Evolutionary conservation across 495 filamentous ascomycete species (phyloP).

Genomic region (Penicillium soppii): DNA sequence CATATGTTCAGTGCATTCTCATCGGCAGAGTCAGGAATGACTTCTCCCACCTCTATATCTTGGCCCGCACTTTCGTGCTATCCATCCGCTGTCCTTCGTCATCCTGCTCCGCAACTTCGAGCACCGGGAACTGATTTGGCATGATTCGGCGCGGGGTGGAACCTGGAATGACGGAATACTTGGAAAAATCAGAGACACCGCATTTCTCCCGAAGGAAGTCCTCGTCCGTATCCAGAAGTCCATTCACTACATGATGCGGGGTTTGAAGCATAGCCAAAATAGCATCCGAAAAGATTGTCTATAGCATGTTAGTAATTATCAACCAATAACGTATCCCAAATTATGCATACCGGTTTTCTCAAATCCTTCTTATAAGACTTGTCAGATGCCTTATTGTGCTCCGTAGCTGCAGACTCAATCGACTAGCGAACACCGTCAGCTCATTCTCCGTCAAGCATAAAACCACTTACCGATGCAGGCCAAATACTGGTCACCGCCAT

Average conservation of each 20-base stretch:
- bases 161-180: slow-evolving; percentile 69
- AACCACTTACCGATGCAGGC: slow-evolving; percentile 65
- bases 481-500: slow-evolving; percentile 84
- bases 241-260: slow-evolving; percentile 62
- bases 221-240: slow-evolving; percentile 72
- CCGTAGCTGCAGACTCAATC: slow-evolving; percentile 74
- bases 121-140: slow-evolving; percentile 67
- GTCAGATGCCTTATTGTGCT: slow-evolving; percentile 34
- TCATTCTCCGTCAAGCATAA: neutral
- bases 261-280: slow-evolving; percentile 71
- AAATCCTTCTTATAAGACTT: slow-evolving; percentile 52
- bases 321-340: neutral
- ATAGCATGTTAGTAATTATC: neutral
- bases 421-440: slow-evolving; percentile 37
- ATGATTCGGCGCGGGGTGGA: slow-evolving; percentile 71
- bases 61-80: slow-evolving; percentile 46
- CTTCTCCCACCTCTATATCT: slow-evolving; percentile 17
- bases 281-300: slow-evolving; percentile 76
- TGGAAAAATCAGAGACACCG: slow-evolving; percentile 70
- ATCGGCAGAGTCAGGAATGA: neutral
- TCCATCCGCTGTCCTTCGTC: slow-evolving; percentile 77
- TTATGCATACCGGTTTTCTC: slow-evolving; percentile 53
- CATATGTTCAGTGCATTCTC: no score
- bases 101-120: slow-evolving; percentile 76
- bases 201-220: slow-evolving; percentile 69